These are phyloP conservation scores for Nemania sp. DNA, from an alignment of 2,329 filamentous ascomycete genomes.

Conservation along the genomic window DNA sequence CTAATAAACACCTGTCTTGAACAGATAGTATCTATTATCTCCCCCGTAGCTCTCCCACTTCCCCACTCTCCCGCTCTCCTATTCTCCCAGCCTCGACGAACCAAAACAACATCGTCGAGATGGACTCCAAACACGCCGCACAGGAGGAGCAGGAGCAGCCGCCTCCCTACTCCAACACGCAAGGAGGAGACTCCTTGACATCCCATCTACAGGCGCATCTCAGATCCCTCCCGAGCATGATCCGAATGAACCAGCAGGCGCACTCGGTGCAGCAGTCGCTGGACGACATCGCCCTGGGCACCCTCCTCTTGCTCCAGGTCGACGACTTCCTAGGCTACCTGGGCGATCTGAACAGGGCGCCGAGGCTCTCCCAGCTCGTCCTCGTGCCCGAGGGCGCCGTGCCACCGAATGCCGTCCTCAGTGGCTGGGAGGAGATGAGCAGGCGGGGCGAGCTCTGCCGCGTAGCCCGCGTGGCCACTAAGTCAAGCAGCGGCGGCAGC, in stretches of 20 bases:
- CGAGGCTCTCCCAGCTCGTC: slow-evolving; percentile 47
- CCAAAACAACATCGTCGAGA: neutral
- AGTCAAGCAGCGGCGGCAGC: slow-evolving; percentile 8
- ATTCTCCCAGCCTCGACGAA: neutral
- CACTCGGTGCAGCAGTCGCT: slow-evolving; percentile 43
- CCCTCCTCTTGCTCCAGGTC: slow-evolving; percentile 48
- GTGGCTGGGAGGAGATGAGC: slow-evolving; percentile 38
- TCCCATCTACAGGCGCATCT: slow-evolving; percentile 43
- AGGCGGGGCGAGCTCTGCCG: slow-evolving; percentile 36
- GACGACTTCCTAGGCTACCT: slow-evolving; percentile 49
- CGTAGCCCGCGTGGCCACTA: slow-evolving; percentile 29
- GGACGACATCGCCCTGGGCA: slow-evolving; percentile 46
- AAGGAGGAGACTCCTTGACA: slow-evolving; percentile 26
- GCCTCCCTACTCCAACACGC: slow-evolving; percentile 28
- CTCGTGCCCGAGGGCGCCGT: slow-evolving; percentile 52
- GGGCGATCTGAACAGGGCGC: slow-evolving; percentile 39
- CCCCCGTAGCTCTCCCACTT: neutral
- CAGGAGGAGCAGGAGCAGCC: slow-evolving; percentile 28
- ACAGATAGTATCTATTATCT: neutral
- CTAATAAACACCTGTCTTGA: neutral
- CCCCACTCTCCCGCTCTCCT: neutral
- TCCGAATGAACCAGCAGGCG: slow-evolving; percentile 43
- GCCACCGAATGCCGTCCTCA: slow-evolving; percentile 34
- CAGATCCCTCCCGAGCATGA: slow-evolving; percentile 43
- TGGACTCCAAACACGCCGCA: slow-evolving; percentile 14